Base-by-base conservation (phyloP, 371 early-diverging fungal genomes). In the Lichtheimia corymbifera region DNA sequence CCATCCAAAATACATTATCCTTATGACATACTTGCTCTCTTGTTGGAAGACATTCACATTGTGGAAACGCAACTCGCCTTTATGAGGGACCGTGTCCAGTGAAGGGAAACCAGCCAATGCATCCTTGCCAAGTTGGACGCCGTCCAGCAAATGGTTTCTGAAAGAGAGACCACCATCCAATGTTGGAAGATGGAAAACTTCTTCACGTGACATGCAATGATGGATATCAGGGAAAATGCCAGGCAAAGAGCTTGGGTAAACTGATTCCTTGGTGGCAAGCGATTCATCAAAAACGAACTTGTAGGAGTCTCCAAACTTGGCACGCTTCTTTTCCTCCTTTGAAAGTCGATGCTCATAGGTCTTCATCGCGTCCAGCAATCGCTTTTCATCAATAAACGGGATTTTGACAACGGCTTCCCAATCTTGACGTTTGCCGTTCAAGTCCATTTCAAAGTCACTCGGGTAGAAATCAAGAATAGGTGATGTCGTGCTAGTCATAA, bases 391-490 rank as follows among this genome's bases (percentile, higher is more conserved):
- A 58, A 98, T 96, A 66, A 97, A 98, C 5, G 97, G 94, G 55
- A 98, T 90, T 61, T 91, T 83, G 15, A 95, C 96, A 27, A 98
- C 91, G 6, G 95, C 97, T 76, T 99, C 98, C 99, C 99, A 99
- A 3, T 92, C 87, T 73, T 92, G 90, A 72, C 95, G 93, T 78
- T 99, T 99, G 57, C 99, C 99, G 74, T 99, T 99, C 88, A 96
- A 82, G 70, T 99, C 99, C 49, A 92, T 79, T 1, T 89, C 85
- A 72, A 99, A 96, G 43, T 91, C 84, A 15, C 68, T 74, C 25
- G 99, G 99, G 78, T 96, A 99, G 70, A 96, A 92, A 59, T 99
- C 97, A 61, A 86, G 86, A 58, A 98, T 96, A 1, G 92, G 90
- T 13, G 94, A 93, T 12, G 85, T 67, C 15, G 85, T 76, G 58